Base-by-base conservation (phyloP, 1,284 basidiomycete species). In the Phaffia rhodozyma region DNA sequence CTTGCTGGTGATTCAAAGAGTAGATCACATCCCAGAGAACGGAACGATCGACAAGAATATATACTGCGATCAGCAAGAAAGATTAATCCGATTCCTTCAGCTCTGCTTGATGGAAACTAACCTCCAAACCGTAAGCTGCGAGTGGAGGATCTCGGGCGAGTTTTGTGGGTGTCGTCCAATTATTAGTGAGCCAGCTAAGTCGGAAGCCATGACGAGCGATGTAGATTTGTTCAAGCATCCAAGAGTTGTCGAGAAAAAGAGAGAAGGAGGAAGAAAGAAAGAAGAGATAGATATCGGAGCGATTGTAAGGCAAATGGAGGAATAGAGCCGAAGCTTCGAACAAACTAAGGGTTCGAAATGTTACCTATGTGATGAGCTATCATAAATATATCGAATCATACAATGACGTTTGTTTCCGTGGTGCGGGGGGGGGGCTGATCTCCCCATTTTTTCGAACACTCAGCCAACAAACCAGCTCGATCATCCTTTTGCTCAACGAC, bases 101-200 rank as follows among this genome's bases (percentile, higher is more conserved):
- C 48, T 18, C 20, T 13, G 1, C n/a, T 54, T n/a, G 23, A 38
- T 25, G 18, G 13, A 5, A 9, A 50, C 55, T 21, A 43, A 51
- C 56, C 60, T 66, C 71, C 21, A 74, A 70, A 13, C 79, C 79
- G 56, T 79, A 77, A 0, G 74, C 75, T 9, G 79, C 78, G 21
- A 80, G 75, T 67, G 78, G 76, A 48, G 78, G 78, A 71, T 80
- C 79, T n/a, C 79, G 72, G 2, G 74, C 72, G 66, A 77, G 74
- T 5, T 75, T 74, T 0, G 78, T 78, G 7, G 76, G 75, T 3
- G 74, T 74, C 4, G 74, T 73, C 62, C 72, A 74, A 38, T 74
- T 72, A 9, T 60, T 69, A 11, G 70, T 69, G 21, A 74, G 69
- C 75, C 75, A 77, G 52, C 74, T 75, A 18, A 64, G 73, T 68